Base-by-base conservation (phyloP, 495 filamentous ascomycete genomes). In the Tuber indicum region DNA sequence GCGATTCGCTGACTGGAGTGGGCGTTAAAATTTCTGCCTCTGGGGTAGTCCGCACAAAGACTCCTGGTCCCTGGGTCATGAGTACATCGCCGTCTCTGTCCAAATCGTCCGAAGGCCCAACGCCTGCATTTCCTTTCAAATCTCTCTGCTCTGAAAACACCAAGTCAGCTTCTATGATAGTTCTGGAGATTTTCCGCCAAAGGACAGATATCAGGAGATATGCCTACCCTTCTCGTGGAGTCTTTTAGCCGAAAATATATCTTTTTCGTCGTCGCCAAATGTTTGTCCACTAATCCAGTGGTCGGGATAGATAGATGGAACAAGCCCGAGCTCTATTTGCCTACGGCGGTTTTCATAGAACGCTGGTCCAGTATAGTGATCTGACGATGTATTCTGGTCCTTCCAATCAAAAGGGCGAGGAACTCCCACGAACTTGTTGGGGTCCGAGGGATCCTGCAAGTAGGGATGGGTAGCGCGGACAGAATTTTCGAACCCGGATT, bases 281-380 rank as follows among this genome's bases (percentile, higher is more conserved):
- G 77, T 74, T 21, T 79, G 44, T 26, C 77, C 77, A 45, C 69
- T 78, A 17, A 79, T 71, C 77, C 77, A 79, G 71, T n/a, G 52
- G 42, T 79, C 77, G 16, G 77, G 77, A 36, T 79, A 79, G 42
- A 75, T 66, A 2, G 39, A 6, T 41, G 77, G 62, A 66, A 78
- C 12, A 26, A 70, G 66, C 9, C 77, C 77, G 14, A 70, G 71
- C 17, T 74, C 77, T 47, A 79, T 47, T 39, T 79, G 62, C 73
- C n/a, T 49, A 14, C 41, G 78, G 17, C 76, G 49, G 32, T 79
- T 41, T 4, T 74, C 71, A 44, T 42, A 66, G 72, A 76, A 79
- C 23, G 77, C 77, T 26, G 72, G 75, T 1, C 77, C 77, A 9
- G 71, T 79, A 41, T 79, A 79, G 5, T 26, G 3, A 75, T 79